A percentile compares a stretch with the other conserved stretches of the same genome.
Evolutionary conservation across 2,329 filamentous ascomycete genomes (phyloP).

Genomic region (Botrytis medusae): DNA sequence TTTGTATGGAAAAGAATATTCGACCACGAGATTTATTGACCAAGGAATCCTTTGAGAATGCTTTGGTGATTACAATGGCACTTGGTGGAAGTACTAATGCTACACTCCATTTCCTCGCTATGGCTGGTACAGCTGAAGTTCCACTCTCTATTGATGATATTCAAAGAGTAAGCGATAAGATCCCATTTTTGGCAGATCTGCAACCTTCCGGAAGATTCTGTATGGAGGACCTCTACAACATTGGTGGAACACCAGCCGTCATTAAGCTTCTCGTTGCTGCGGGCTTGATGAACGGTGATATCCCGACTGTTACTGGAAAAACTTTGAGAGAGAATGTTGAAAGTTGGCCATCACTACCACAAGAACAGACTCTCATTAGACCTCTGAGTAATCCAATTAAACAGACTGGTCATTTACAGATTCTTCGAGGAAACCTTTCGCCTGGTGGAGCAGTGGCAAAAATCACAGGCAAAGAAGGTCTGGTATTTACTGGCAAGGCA

Average conservation of each 20-base stretch:
- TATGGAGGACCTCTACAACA: constrained; percentile 84
- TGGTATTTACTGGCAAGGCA: constrained; percentile 76
- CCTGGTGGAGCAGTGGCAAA: constrained; percentile 90
- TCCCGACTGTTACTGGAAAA: constrained; percentile 80
- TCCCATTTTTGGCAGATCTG: constrained; percentile 70
- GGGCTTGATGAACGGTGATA: constrained; percentile 71
- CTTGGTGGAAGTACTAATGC: constrained; percentile 70
- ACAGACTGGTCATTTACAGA: constrained; percentile 79
- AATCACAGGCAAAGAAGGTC: constrained; percentile 93
- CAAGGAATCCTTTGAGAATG: constrained; percentile 68
- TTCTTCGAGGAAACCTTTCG: constrained; percentile 83
- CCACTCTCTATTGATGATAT: constrained; percentile 49
- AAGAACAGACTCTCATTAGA: constrained; percentile 80
- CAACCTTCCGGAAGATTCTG: constrained; percentile 79
- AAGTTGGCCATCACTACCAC: constrained; percentile 72
- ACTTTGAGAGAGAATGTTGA: constrained; percentile 80
- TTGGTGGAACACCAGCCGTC: constrained; percentile 82
- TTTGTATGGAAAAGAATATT: constrained; percentile 70
- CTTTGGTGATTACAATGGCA: constrained; percentile 72
- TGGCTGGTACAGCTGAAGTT: constrained; percentile 68
- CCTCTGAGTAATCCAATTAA: constrained; percentile 77
- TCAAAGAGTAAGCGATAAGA: constrained; percentile 67
- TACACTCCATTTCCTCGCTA: constrained; percentile 69
- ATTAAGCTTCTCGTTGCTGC: constrained; percentile 81
- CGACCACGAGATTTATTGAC: constrained; percentile 66